phyloP scores from a whole-genome alignment of 2,329 filamentous ascomycete species.

The Chaetoscypha palmicola region DNA sequence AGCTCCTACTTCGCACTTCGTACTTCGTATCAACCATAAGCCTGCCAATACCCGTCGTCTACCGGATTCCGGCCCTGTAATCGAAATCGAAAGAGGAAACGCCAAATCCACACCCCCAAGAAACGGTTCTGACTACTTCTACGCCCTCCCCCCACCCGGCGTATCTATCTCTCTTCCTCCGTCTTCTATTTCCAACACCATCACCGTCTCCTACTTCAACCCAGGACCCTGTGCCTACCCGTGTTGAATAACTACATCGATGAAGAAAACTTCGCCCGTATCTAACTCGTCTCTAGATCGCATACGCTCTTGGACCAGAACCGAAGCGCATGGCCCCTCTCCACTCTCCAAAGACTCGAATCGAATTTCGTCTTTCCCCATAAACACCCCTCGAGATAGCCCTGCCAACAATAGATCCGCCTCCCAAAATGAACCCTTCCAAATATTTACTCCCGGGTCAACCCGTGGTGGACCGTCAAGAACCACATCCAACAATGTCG shows the following conservation, averaged over 20 bases:
- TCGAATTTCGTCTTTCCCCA: conserved; percentile 31
- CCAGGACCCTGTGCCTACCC: not conserved
- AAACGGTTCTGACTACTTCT: not conserved
- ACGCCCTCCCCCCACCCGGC: not conserved
- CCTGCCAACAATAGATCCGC: conserved; percentile 12
- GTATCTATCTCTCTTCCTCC: not conserved
- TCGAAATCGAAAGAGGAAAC: not conserved
- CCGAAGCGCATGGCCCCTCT: conserved; percentile 47
- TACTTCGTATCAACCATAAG: no score
- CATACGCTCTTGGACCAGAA: conserved; percentile 48
- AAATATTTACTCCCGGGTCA: conserved; percentile 11
- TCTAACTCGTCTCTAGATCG: conserved; percentile 45
- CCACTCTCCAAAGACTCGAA: conserved; percentile 34
- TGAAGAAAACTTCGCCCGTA: conserved; percentile 53
- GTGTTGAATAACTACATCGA: conserved; percentile 38
- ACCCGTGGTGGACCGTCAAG: conserved; percentile 16
- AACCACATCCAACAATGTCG: conserved; percentile 27
- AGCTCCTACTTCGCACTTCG: no score
- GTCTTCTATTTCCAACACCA: not conserved
- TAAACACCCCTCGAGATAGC: conserved; percentile 30
- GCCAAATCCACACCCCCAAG: not conserved
- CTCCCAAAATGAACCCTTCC: conserved; percentile 17
- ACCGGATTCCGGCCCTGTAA: not conserved
- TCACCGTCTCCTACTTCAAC: not conserved
- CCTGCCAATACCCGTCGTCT: not conserved